Conservation (phyloP, 371 early-diverging fungal genomes). For the Capniomyces stellatus region DNA sequence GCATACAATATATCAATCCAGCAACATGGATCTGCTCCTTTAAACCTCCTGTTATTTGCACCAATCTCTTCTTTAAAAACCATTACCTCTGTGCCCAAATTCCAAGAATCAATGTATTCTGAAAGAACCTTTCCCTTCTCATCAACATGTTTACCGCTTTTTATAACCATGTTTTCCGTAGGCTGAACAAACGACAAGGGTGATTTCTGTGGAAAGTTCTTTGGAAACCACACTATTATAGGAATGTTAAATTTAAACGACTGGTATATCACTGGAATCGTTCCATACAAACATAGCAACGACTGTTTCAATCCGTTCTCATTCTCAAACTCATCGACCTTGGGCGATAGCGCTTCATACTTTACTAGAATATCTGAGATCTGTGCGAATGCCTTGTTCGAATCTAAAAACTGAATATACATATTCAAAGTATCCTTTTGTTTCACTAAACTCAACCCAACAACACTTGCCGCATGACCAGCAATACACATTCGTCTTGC, state of each 20-base stretch:
- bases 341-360: slow-evolving; percentile 16
- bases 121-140: slow-evolving; percentile 64
- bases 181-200: slow-evolving; percentile 77
- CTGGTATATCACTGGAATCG: slow-evolving; percentile 66
- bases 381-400: slow-evolving; percentile 9
- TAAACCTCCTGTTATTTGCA: too few relatives aligned
- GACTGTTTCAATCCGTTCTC: slow-evolving; percentile 53
- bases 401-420: slow-evolving; percentile 16
- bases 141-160: slow-evolving; percentile 66
- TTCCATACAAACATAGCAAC: slow-evolving; percentile 64
- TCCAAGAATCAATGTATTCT: slow-evolving; percentile 51
- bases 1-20: too few relatives aligned
- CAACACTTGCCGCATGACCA: too few relatives aligned
- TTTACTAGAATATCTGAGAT: slow-evolving; percentile 15
- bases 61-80: too few relatives aligned
- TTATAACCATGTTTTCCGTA: slow-evolving; percentile 68
- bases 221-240: slow-evolving; percentile 72
- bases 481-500: too few relatives aligned
- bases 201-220: slow-evolving; percentile 54
- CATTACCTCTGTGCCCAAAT: slow-evolving; percentile 17
- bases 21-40: too few relatives aligned
- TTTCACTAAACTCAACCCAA: too few relatives aligned
- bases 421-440: too few relatives aligned
- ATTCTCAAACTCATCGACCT: slow-evolving; percentile 16
- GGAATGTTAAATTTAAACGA: slow-evolving; percentile 82